Base-by-base conservation (phyloP, 441 rosid genomes). In the Biscutella laevigata region DNA sequence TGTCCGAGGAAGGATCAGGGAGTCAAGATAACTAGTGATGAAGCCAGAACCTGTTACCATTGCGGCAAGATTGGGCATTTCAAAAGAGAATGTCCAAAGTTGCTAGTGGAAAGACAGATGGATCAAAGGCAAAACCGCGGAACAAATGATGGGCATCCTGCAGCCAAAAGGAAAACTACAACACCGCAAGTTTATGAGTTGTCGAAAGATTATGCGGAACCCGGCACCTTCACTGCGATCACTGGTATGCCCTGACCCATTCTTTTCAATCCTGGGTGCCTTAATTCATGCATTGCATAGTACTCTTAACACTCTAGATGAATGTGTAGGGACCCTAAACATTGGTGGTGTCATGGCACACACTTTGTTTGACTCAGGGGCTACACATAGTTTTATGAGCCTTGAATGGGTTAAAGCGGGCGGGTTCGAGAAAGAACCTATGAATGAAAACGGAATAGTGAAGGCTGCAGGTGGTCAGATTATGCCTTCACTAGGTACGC, bases 1-100 rank as follows among this genome's bases (percentile, higher is more conserved):
- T 36, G 5, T 4, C 21, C 21, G 20, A 3, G 21, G 0, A 5
- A 4, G 21, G n/a, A 15, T 0, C 21, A 36, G 15, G 21, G 35
- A 1, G 3, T 0, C 4, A n/a, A 4, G 2, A 1, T 10, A 4
- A 0, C 6, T 1, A 4, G 2, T 0, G 35, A 32, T 0, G 35
- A 32, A 4, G 0, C 13, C 0, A 11, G 6, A 13, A 7, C n/a
- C 2, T 36, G 21, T 3, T 36, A 1, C 21, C 0, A 1, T 1
- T 36, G 41, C 1, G 41, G 41, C 0, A 15, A 36, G 2, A 1
- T 21, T 0, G 21, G 41, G 10, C 5, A 36, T 0, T 36, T 37
- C 1, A 37, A 16, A 6, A 37, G 42, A 6, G 42, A 37, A 1
- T 37, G 42, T 4, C 22, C 11, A 0, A 37, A 8, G 21, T 8